A percentile compares a stretch with the other conserved stretches of the same genome.
These are phyloP conservation scores for Omphalea diandra DNA, from an alignment of 441 rosid genomes.

Conservation along the genomic window DNA sequence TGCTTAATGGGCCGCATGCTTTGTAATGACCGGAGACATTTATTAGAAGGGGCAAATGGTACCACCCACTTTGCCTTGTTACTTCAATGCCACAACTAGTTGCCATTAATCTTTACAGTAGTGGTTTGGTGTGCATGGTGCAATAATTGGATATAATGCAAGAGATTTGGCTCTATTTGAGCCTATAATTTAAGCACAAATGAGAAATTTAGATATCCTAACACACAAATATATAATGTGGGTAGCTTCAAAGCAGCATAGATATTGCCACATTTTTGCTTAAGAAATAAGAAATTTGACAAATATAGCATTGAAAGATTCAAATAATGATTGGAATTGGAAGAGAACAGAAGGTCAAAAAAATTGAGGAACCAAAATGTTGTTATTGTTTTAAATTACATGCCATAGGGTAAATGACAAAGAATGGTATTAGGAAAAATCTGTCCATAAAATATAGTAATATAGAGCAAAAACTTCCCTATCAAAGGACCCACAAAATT, in stretches of 20 bases:
- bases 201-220: not conserved
- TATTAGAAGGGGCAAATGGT: not conserved
- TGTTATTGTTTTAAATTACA: conserved; percentile 11
- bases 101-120: not conserved
- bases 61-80: too few species aligned
- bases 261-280: not conserved
- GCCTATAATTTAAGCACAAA: not conserved
- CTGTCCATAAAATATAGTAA: not conserved
- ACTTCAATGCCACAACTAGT: too few species aligned
- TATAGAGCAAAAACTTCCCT: conserved; percentile 9
- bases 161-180: not conserved
- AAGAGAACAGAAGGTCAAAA: not conserved
- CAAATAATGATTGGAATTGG: not conserved
- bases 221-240: not conserved
- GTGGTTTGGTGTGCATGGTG: not conserved
- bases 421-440: conserved; percentile 7
- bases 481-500: conserved; percentile 28
- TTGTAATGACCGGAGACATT: not conserved
- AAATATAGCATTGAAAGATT: conserved; percentile 1
- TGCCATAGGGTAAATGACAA: conserved; percentile 24
- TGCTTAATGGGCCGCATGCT: not conserved
- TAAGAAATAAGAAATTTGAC: not conserved
- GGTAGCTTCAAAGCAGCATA: not conserved
- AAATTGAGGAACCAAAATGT: conserved; percentile 5
- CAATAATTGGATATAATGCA: not conserved